These are phyloP conservation scores for Coemansia sp. DNA, from an alignment of 192 early-diverging fungal genomes.

Conservation along the genomic window DNA sequence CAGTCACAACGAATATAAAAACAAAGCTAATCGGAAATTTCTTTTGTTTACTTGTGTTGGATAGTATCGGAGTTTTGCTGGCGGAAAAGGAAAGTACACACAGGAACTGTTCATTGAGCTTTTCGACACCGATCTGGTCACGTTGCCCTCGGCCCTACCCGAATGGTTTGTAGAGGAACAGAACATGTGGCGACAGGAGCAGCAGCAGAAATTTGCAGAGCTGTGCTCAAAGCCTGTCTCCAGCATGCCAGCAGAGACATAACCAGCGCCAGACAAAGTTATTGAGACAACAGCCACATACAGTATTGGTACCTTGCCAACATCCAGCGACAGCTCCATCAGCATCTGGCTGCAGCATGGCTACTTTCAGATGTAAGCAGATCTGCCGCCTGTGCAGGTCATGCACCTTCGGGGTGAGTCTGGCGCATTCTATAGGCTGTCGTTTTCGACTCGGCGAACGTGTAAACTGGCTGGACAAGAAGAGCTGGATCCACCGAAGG, in stretches of 20 bases:
- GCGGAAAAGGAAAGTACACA: constrained; percentile 78
- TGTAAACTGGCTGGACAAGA: not conserved
- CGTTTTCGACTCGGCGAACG: not conserved
- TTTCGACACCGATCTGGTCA: constrained; percentile 90
- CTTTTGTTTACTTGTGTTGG: not conserved
- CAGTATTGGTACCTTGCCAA: not conserved
- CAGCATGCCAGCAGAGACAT: not conserved
- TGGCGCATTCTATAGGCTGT: not conserved
- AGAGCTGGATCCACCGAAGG: not conserved
- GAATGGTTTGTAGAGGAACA: constrained; percentile 77
- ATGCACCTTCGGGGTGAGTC: not conserved
- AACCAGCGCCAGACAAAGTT: not conserved
- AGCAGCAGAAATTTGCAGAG: constrained; percentile 29
- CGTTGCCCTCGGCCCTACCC: constrained; percentile 73
- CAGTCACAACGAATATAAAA: not conserved
- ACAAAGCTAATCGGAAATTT: not conserved
- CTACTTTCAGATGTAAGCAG: not conserved
- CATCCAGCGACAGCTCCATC: not conserved
- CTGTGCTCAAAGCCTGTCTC: constrained; percentile 13
- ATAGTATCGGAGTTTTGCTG: constrained; percentile 87
- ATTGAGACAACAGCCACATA: not conserved
- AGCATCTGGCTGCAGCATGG: not conserved
- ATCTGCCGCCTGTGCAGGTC: not conserved
- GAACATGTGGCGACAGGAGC: constrained; percentile 58
- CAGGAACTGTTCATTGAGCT: constrained; percentile 96